Evolutionary conservation across 2,329 filamentous ascomycete genomes (phyloP), one percentile per base, ranked within the genome.

Genomic region (Clarireedia paspali): DNA sequence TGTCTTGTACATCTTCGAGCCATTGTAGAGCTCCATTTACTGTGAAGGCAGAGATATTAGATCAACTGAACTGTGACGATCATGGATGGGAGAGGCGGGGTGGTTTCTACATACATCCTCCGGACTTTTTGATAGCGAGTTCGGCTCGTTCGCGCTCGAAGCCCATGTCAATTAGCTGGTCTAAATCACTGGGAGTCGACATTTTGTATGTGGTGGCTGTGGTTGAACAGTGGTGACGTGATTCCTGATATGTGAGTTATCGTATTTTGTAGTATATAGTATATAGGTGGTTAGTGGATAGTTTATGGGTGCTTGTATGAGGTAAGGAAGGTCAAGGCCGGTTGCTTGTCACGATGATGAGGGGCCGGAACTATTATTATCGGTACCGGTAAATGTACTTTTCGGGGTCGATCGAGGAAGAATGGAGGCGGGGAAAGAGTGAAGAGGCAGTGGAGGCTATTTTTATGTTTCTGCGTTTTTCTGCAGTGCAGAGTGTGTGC

Each of bases 1-100:
- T 95, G 71, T 96, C 90, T 70, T 95, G 85, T 69, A 95, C 95
- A 65, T 88, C 82, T 70, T 95, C 91, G 1, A 99, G 81, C 94
- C 94, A 99, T 74, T 96, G 89, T 57, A 99, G 81, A 52, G 94
- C 94, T 63, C 85, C 87, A 70, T 94, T 87, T 47, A 96, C 89
- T 92, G 30, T 50, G 50, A 17, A 64, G 55, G 51, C 6, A 9
- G 3, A 45, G 55, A 30, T n/a, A 40, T 61, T 42, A 65, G 63
- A 6, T 59, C 55, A 39, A 7, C 39, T 39, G 47, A 23, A 34
- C 36, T 44, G 10, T 15, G 24, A 23, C 34, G 17, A 52, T 36
- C 26, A 15, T 46, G 15, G 27, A 42, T 6, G 30, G 34, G 12
- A 38, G 9, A 24, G 44, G 53, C 47, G 50, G 38, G 34, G 40